Evolutionary conservation across 2,329 filamentous ascomycete genomes (phyloP), one percentile per base, ranked within the genome.

Genomic region (Fusarium beomiforme): DNA sequence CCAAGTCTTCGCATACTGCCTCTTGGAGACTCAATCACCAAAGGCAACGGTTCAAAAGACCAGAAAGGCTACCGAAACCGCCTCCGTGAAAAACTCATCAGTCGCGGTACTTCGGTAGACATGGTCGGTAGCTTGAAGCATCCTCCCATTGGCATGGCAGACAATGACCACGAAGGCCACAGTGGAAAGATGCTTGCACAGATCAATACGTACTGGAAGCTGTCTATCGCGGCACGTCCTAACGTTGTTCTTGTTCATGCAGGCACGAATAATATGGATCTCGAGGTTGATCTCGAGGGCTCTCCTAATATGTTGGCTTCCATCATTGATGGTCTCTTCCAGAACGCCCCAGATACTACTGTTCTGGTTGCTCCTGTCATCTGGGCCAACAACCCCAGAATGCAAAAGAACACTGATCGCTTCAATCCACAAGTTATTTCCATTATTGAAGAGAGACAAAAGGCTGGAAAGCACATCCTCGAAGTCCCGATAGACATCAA

Each of bases 11-110:
- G 65, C 6, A 66, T 69, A 43, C 42, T 69, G 24, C 65, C 65
- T 13, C 65, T 70, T 3, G 68, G 65, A 56, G 68, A 70, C n/a
- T 70, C 68, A 14, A 70, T 70, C 61, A 70, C 65, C 24, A 70
- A 69, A 24, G 68, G 68, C 8, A 70, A 54, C 19, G 65, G 65
- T 11, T 69, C 65, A 6, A 50, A 34, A n/a, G 67, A 56, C 23
- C 26, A 31, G 10, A 41, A 29, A 4, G 68, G 68, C 17, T 70
- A 69, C 33, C 49, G 65, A 3, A 42, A 39, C 7, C 46, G 46
- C 8, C 33, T 70, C 12, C 50, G 67, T 3, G 14, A 69, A 13
- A 64, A 53, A 7, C 64, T 69, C 3, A 10, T 57, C 21, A 16
- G 37, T 5, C 36, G n/a, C 9, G 64, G 54, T 14, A 17, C 33